Percentiles rank a stretch among this genome's conserved stretches.
phyloP scores from a whole-genome alignment of 192 early-diverging fungal genomes.

The Coemansia sp. region DNA sequence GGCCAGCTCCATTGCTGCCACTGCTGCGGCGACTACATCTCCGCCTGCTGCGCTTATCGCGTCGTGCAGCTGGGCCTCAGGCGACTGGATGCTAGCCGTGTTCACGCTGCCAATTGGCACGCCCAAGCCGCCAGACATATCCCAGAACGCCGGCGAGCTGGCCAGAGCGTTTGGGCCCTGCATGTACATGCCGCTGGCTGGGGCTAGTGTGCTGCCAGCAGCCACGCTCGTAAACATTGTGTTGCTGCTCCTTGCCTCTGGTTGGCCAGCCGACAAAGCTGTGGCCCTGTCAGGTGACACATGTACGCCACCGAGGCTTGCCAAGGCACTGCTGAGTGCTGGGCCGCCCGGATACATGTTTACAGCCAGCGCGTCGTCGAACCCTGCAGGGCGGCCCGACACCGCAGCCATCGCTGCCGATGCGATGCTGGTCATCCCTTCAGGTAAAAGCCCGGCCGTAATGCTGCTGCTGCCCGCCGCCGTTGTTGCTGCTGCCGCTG shows the following conservation, averaged over 20 bases:
- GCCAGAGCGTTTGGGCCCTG: not conserved
- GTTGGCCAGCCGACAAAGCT: not conserved
- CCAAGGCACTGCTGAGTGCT: conserved; percentile 2
- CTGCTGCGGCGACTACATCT: not conserved
- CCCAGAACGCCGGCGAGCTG: conserved; percentile 33
- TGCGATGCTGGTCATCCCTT: conserved; percentile 11
- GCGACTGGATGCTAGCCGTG: conserved; percentile 1
- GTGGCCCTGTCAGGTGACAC: conserved; percentile 1
- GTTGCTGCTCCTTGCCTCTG: not conserved
- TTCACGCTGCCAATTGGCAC: conserved; percentile 4
- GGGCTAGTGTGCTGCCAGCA: conserved; percentile 1
- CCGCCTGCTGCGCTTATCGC: not conserved
- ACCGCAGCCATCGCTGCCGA: conserved; percentile 8
- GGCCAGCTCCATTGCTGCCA: conserved; percentile 9
- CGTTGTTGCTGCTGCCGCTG: conserved; percentile 2
- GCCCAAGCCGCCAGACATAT: conserved; percentile 7
- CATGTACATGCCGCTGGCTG: not conserved
- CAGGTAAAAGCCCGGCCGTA: conserved; percentile 3
- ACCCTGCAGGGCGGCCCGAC: not conserved
- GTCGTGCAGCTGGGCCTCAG: not conserved
- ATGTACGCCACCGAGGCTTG: not conserved
- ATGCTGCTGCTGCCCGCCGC: not conserved
- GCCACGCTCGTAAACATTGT: not conserved
- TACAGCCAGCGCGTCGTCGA: conserved; percentile 3
- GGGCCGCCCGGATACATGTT: conserved; percentile 10